These are phyloP conservation scores for Marasmius sp. DNA, from an alignment of 1,284 basidiomycete genomes.

Conservation along the genomic window DNA sequence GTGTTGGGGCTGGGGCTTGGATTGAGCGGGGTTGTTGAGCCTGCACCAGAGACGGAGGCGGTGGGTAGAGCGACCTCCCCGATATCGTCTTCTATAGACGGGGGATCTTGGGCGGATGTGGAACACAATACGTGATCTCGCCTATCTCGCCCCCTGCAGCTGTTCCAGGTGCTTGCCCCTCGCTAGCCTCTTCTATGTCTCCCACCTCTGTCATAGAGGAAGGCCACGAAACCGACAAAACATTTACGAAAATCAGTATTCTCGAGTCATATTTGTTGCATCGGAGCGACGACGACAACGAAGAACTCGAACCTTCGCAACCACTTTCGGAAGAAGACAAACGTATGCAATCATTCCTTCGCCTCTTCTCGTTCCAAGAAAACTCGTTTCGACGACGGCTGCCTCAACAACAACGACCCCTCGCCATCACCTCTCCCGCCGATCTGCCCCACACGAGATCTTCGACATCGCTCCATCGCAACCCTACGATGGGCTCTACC, in stretches of 20 bases:
- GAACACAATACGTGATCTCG: no score
- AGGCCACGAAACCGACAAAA: slow-evolving; percentile 29
- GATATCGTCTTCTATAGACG: no score
- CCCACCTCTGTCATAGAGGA: slow-evolving; percentile 18
- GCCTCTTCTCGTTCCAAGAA: slow-evolving; percentile 26
- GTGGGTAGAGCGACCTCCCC: no score
- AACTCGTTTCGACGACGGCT: not conserved
- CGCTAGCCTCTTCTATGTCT: slow-evolving; percentile 15
- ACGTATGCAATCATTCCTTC: slow-evolving; percentile 26
- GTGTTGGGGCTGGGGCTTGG: not conserved
- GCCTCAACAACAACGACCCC: not conserved
- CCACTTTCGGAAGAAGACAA: slow-evolving; percentile 20
- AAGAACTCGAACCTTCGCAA: slow-evolving; percentile 18
- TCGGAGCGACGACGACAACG: slow-evolving; percentile 30
- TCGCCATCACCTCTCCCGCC: slow-evolving; percentile 13
- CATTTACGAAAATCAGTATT: slow-evolving; percentile 51
- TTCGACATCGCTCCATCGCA: slow-evolving; percentile 38
- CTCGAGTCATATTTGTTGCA: slow-evolving; percentile 30
- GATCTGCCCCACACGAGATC: slow-evolving; percentile 18
- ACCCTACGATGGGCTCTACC: no score
- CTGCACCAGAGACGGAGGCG: no score
- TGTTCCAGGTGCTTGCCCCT: slow-evolving; percentile 15
- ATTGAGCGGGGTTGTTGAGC: not conserved
- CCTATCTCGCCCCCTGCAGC: no score
- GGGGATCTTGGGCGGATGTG: no score